Percentiles rank a stretch among this genome's conserved stretches.
Conservation (phyloP, 225 moss, liverwort and hornwort genomes). For the Asterella californica region DNA sequence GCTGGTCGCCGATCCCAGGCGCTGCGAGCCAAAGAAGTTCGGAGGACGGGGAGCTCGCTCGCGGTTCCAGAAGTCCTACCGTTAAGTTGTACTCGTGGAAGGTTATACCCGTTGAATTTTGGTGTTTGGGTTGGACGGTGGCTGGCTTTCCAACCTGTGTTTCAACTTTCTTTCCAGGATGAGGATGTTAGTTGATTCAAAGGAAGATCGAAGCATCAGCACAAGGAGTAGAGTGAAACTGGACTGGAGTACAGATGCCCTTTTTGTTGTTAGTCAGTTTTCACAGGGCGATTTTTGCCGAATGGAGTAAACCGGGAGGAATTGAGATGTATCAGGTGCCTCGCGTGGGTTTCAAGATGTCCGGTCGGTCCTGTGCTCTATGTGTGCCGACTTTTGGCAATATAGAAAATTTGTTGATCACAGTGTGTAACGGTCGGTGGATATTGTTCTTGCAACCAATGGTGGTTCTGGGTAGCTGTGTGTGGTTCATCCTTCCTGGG, state of each 20-base stretch:
- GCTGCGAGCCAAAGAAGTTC: conserved; percentile 40
- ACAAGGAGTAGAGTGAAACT: not conserved
- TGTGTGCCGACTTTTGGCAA: too few relatives aligned
- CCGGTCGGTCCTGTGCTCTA: too few relatives aligned
- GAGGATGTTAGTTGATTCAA: not conserved
- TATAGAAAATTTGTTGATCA: too few relatives aligned
- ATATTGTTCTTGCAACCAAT: too few relatives aligned
- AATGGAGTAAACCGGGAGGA: conserved; percentile 1
- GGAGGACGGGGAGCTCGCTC: conserved; percentile 38
- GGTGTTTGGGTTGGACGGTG: not conserved
- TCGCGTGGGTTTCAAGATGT: not conserved
- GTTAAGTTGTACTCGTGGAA: conserved; percentile 17
- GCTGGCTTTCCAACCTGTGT: not conserved
- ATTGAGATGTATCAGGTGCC: not conserved
- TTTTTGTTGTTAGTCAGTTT: not conserved
- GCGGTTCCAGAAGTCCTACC: conserved; percentile 38
- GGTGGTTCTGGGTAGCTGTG: too few relatives aligned
- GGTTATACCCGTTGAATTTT: not conserved
- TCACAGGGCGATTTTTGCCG: conserved; percentile 2
- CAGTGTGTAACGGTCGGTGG: too few relatives aligned
- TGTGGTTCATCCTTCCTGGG: too few relatives aligned
- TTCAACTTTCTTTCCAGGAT: not conserved
- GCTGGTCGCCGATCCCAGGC: conserved; percentile 33
- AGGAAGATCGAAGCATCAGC: conserved; percentile 3
- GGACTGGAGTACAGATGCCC: conserved; percentile 7